phyloP scores from a whole-genome alignment of 805 yeast species.

The Tanozyma kutaoensis region DNA sequence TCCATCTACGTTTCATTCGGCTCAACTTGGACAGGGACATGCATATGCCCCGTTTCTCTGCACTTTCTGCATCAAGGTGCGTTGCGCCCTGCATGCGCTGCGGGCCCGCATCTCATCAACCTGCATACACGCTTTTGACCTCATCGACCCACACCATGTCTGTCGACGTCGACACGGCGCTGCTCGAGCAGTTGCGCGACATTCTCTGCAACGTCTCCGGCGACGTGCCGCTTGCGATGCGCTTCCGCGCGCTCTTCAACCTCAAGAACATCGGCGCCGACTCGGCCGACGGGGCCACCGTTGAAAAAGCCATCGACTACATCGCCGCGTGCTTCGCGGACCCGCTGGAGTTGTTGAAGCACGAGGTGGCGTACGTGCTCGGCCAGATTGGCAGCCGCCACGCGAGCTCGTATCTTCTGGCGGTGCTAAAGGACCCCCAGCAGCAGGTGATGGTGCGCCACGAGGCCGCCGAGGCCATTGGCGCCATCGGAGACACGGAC shows the following conservation, averaged over 20 bases:
- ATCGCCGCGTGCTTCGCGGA: conserved; percentile 77
- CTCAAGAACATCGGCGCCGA: conserved; percentile 79
- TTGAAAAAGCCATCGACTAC: conserved; percentile 60
- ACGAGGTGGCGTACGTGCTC: conserved; percentile 92
- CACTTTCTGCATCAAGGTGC: too few species aligned
- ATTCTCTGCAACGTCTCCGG: conserved; percentile 55
- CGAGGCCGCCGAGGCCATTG: conserved; percentile 98
- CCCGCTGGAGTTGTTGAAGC: conserved; percentile 82
- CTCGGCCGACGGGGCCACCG: conserved; percentile 36
- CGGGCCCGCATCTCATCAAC: too few species aligned
- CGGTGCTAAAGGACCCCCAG: conserved; percentile 45
- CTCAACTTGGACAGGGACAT: too few species aligned
- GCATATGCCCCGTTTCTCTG: too few species aligned
- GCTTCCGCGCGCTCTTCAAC: conserved; percentile 91
- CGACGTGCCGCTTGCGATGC: conserved; percentile 58
- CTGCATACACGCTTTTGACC: too few species aligned
- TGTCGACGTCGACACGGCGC: conserved; percentile 25
- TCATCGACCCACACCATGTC: conserved; percentile 5
- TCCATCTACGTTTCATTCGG: too few species aligned
- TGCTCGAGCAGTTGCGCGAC: conserved; percentile 60
- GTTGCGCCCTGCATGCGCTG: too few species aligned
- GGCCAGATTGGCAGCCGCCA: conserved; percentile 85
- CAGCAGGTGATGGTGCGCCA: conserved; percentile 97
- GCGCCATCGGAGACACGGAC: conserved; percentile 79
- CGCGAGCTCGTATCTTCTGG: conserved; percentile 65